Conservation (phyloP, 345 rosid species). For the Moringa oleifera region DNA sequence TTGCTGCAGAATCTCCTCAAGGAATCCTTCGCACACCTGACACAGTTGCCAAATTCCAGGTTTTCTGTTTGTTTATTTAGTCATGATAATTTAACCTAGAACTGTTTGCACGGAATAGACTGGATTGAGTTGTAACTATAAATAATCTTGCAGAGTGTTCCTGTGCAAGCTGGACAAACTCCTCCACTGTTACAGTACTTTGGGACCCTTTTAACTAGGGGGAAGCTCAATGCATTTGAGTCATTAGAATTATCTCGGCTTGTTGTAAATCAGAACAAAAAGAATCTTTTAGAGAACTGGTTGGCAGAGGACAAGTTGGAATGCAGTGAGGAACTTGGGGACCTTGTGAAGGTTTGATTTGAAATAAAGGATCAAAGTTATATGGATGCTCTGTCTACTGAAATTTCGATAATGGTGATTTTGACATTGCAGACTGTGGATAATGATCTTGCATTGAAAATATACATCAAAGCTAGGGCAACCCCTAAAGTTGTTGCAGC, state of each 20-base stretch:
- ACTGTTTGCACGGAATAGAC: constrained; percentile 5
- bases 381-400: not conserved
- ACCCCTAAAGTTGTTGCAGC: constrained; percentile 99
- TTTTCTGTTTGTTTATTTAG: constrained; percentile 21
- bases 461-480: constrained; percentile 93
- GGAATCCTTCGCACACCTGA: constrained; percentile 97
- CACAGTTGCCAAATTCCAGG: constrained; percentile 98
- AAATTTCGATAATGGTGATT: constrained; percentile 7
- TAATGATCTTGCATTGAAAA: constrained; percentile 93
- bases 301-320: constrained; percentile 97
- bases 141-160: constrained; percentile 72
- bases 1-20: constrained; percentile 98
- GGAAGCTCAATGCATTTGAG: constrained; percentile 97
- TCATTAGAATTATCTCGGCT: constrained; percentile 97
- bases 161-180: constrained; percentile 98
- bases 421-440: constrained; percentile 79
- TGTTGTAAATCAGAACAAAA: constrained; percentile 97
- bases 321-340: constrained; percentile 98
- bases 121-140: not conserved
- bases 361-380: constrained; percentile 5
- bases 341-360: constrained; percentile 88
- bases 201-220: constrained; percentile 90
- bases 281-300: constrained; percentile 96
- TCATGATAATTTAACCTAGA: not conserved
- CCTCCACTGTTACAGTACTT: constrained; percentile 97